Evolutionary conservation across 1,284 basidiomycete species (phyloP), one percentile per base, ranked within the genome.

Genomic region (Wallemia ichthyophaga): DNA sequence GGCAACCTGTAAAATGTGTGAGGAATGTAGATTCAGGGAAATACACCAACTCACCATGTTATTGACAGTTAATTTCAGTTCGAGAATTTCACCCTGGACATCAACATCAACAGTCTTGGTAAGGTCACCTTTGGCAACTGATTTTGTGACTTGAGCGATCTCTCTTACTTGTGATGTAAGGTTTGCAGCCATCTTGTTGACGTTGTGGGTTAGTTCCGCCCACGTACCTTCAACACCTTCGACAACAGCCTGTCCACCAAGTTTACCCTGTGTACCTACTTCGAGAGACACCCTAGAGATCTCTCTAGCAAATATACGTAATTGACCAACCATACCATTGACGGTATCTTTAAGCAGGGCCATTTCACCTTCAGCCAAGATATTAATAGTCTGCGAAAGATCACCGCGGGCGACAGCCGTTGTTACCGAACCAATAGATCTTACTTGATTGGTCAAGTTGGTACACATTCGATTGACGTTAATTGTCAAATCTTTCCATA

Each of bases 31-130:
- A 67, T 62, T 68, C 68, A 69, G 53, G 15, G 21, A 7, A 1
- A 25, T 5, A 7, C 15, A 33, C 7, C 1, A 11, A 58, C 62
- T n/a, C 28, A 70, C 69, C 71, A 69, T 70, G 64, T 70, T 69
- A 65, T 78, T 78, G 67, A 78, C 74, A 1, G 75, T 77, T 24
- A 71, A 70, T 67, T 77, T 96, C 69, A 96, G 73, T 64, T 95
- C 89, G 7, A 94, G 74, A 76, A 98, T 95, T 73, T 96, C 92
- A 61, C 92, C 91, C 68, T 91, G 85, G 25, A 92, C 91, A 66
- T 95, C 89, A 63, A 95, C 89, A 63, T 87, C 82, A 69, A 96
- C 87, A 54, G 82, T 81, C 70, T 88, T 84, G 63, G 76, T 79
- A 58, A 96, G 73, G 67, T 96, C 87, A 59, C 94, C 94, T 62